Percentiles rank a stretch among this genome's conserved stretches.
Conservation (phyloP, 306 rosid genomes). For the Castanea mollissima region DNA sequence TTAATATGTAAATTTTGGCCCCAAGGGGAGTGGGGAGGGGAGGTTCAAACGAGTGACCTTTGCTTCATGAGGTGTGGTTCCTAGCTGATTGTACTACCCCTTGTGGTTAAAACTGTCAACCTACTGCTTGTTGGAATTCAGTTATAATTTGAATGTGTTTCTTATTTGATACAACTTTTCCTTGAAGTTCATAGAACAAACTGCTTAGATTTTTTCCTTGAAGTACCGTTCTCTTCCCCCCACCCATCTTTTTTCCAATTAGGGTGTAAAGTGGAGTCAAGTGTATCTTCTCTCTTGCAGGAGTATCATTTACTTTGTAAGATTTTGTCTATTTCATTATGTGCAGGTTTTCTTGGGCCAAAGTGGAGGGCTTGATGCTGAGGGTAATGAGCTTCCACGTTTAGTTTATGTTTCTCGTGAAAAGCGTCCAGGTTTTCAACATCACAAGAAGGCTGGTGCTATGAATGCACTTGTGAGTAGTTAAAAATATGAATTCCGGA, state of each 20-base stretch:
- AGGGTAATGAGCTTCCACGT: slow-evolving; percentile 93
- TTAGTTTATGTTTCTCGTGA: slow-evolving; percentile 98
- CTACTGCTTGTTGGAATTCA: neutral
- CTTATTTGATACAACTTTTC: neutral
- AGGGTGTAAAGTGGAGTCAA: neutral
- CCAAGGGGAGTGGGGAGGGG: too few relatives aligned
- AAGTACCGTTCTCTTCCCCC: too few relatives aligned
- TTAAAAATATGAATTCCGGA: neutral
- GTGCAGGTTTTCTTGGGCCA: slow-evolving; percentile 95
- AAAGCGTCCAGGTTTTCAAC: slow-evolving; percentile 99
- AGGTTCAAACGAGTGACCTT: neutral
- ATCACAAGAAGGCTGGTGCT: slow-evolving; percentile 99
- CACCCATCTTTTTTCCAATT: too few relatives aligned
- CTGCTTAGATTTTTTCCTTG: too few relatives aligned
- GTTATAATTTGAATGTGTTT: neutral
- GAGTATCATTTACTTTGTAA: slow-evolving; percentile 3
- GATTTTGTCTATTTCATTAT: slow-evolving; percentile 4
- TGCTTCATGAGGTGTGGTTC: neutral
- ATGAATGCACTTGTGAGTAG: slow-evolving; percentile 95
- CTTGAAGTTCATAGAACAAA: too few relatives aligned
- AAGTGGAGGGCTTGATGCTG: slow-evolving; percentile 93
- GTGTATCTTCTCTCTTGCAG: neutral
- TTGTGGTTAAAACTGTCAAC: neutral
- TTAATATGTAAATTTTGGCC: too few relatives aligned
- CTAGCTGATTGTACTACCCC: too few relatives aligned